Percentiles rank a stretch among this genome's conserved stretches.
phyloP scores from a whole-genome alignment of 108 stramenopile species.

The Thalassiosira profunda region DNA sequence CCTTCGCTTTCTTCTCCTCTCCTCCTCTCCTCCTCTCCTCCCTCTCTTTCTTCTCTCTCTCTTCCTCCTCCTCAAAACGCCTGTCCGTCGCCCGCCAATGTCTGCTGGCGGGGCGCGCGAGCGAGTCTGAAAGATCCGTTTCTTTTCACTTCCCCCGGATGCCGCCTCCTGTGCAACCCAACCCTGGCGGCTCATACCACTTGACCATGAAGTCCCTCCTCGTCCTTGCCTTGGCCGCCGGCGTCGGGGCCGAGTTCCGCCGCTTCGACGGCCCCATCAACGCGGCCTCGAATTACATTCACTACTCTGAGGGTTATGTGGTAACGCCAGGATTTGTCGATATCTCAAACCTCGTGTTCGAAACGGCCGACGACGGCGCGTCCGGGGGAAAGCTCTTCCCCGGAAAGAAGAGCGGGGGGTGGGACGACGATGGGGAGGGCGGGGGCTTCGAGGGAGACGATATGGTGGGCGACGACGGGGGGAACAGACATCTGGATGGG shows the following conservation, averaged over 20 bases:
- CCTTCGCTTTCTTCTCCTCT: not conserved
- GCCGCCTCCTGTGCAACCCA: too few relatives aligned
- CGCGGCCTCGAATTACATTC: constrained; percentile 61
- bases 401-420: constrained; percentile 1
- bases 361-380: constrained; percentile 6
- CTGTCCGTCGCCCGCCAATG: too few relatives aligned
- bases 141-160: too few relatives aligned
- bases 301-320: constrained; percentile 76
- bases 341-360: constrained; percentile 58
- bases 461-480: constrained; percentile 30
- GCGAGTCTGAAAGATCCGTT: too few relatives aligned
- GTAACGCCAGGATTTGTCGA: constrained; percentile 85
- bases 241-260: constrained; percentile 26
- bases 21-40: not conserved
- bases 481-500: constrained; percentile 19
- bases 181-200: too few relatives aligned
- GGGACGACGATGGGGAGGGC: constrained; percentile 2
- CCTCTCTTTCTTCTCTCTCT: too few relatives aligned
- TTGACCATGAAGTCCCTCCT: constrained; percentile 8
- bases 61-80: too few relatives aligned
- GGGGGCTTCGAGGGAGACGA: constrained; percentile 29
- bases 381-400: not conserved
- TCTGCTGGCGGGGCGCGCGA: too few relatives aligned
- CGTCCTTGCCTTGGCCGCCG: not conserved
- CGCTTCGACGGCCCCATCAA: constrained; percentile 44